phyloP scores from a whole-genome alignment of 441 rosid genomes.

The Adansonia grandidieri region DNA sequence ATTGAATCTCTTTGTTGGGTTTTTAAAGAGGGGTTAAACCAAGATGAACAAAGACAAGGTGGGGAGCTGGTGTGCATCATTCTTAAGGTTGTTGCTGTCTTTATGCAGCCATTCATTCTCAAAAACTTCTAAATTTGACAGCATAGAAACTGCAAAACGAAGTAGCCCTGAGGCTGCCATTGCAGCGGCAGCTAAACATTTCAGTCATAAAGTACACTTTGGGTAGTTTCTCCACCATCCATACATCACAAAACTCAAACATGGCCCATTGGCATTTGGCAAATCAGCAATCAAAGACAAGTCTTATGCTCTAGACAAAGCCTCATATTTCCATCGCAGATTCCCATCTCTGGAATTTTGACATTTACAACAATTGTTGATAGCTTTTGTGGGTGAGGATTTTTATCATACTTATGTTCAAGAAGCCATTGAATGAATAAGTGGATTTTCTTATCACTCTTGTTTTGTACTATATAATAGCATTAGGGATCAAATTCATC shows the following conservation, averaged over 20 bases:
- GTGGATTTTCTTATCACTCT: too few relatives aligned
- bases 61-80: slow-evolving; percentile 2
- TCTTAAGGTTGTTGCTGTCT: slow-evolving; percentile 16
- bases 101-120: slow-evolving; percentile 3
- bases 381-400: too few relatives aligned
- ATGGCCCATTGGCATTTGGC: neutral
- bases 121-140: neutral
- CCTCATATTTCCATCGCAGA: neutral
- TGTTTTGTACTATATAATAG: too few relatives aligned
- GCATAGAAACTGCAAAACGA: neutral
- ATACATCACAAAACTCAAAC: neutral
- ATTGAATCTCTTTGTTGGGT: neutral
- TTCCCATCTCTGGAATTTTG: too few relatives aligned
- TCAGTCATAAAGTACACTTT: slow-evolving; percentile 38
- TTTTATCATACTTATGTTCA: too few relatives aligned
- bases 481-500: too few relatives aligned
- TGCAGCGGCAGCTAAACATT: slow-evolving; percentile 41
- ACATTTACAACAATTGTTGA: too few relatives aligned
- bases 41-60: slow-evolving; percentile 26
- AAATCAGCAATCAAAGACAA: neutral
- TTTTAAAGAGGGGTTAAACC: neutral
- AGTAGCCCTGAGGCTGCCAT: slow-evolving; percentile 28
- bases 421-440: too few relatives aligned
- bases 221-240: slow-evolving; percentile 17
- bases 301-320: neutral